phyloP scores from a whole-genome alignment of 768 basidiomycete species.

The Suillus luteus region DNA sequence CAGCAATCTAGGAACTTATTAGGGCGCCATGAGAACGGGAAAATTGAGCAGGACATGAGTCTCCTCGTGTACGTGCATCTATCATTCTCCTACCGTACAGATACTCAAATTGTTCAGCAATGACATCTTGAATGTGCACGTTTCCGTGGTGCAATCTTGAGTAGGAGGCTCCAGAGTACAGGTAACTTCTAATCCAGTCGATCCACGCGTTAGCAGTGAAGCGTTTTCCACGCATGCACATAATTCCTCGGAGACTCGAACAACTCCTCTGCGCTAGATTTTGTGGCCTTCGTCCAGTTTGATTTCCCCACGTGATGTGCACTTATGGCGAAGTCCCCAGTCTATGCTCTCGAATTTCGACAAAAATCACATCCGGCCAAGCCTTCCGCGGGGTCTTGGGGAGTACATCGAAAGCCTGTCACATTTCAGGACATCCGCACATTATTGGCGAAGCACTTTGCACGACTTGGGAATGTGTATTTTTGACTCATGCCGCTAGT shows the following conservation, averaged over 20 bases:
- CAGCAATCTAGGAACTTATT: slow-evolving; percentile 78
- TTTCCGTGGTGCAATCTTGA: neutral
- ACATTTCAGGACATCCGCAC: slow-evolving; percentile 37
- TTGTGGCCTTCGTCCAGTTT: neutral
- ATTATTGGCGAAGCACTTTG: neutral
- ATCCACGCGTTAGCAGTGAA: slow-evolving; percentile 96
- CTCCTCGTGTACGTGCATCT: slow-evolving; percentile 80
- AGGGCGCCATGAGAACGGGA: slow-evolving; percentile 88
- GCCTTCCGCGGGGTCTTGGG: slow-evolving; percentile 90
- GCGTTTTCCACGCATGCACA: slow-evolving; percentile 90
- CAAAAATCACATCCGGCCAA: slow-evolving; percentile 91
- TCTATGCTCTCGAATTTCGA: slow-evolving; percentile 75
- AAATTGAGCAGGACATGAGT: slow-evolving; percentile 96
- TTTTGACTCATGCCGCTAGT: neutral
- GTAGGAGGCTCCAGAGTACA: slow-evolving; percentile 93
- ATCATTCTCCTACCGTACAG: slow-evolving; percentile 15
- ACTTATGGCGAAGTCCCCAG: slow-evolving; percentile 78
- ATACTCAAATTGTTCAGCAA: slow-evolving; percentile 6
- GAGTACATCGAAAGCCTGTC: slow-evolving; percentile 31
- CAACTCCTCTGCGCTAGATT: neutral
- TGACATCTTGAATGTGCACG: neutral
- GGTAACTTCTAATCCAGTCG: slow-evolving; percentile 93
- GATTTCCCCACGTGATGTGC: neutral
- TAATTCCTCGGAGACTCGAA: slow-evolving; percentile 81
- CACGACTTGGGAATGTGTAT: neutral